Base-by-base conservation (phyloP, 148 eudicot genomes). In the Cornus florida region DNA sequence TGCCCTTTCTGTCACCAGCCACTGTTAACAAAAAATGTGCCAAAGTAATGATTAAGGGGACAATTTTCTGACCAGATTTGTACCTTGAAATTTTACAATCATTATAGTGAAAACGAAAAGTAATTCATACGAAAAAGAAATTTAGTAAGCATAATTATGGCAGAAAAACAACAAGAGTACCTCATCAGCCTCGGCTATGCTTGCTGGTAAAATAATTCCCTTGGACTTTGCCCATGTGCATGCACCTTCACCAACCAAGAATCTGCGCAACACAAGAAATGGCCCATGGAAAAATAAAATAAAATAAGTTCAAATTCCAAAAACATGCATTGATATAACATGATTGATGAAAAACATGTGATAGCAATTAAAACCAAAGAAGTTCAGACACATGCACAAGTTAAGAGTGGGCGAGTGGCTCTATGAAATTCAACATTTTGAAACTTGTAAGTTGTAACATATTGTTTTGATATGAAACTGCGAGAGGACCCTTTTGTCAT, bases 161-260 rank as follows among this genome's bases (percentile, higher is more conserved):
- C 65, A 17, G 24, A 32, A 50, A 60, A 39, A 75, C 22, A 48
- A 75, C 59, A 76, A 48, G 17, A 38, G 69, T 78, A 97, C 99
- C 91, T 94, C 82, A 60, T 97, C 89, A 48, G 86, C 90, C 76
- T 92, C 93, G 67, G 24, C 78, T 62, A 84, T 62, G 41, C 88
- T 83, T 50, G 72, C 88, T 32, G 86, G 88, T 28, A 86, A 62
- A 72, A 69, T 70, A 78, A 97, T 73, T 65, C 90, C 96, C 82
- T 89, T 97, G 53, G 93, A 86, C 57, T 83, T 82, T 14, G 95
- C 98, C 99, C 99, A 97, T 77, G 35, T 46, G 28, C 82, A 89
- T 67, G 97, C 99, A 75, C 98, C 98, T 83, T 92, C 96, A 64
- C 97, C 98, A 78, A 88, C 99, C 84, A 97, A 88, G 84, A 97